These are phyloP conservation scores for Taiozyma onychis DNA, from an alignment of 1,139 yeast species.

Conservation along the genomic window DNA sequence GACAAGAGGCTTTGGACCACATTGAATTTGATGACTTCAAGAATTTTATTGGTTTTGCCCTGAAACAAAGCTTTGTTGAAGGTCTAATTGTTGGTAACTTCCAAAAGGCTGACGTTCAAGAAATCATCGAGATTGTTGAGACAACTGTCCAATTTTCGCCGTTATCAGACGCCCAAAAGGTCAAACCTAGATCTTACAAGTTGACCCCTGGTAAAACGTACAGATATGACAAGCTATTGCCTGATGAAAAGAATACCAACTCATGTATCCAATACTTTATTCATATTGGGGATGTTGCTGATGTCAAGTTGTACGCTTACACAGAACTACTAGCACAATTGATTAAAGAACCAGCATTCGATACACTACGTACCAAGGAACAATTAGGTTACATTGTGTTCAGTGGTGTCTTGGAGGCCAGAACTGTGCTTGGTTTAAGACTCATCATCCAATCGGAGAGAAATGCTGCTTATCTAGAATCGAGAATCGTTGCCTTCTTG, in stretches of 20 bases:
- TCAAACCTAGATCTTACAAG: conserved; percentile 44
- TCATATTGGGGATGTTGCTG: conserved; percentile 52
- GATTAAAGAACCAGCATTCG: conserved; percentile 81
- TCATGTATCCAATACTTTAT: conserved; percentile 78
- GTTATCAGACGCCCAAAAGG: conserved; percentile 29
- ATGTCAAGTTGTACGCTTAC: conserved; percentile 35
- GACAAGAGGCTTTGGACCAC: conserved; percentile 43
- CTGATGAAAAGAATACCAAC: conserved; percentile 71
- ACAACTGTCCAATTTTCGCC: conserved; percentile 29
- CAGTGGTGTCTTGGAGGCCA: conserved; percentile 60
- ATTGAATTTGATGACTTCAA: conserved; percentile 47
- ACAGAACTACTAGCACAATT: conserved; percentile 68
- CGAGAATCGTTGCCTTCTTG: conserved; percentile 69
- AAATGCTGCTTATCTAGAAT: conserved; percentile 66
- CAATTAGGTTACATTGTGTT: conserved; percentile 90
- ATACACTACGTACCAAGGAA: conserved; percentile 85
- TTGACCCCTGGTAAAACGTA: conserved; percentile 39
- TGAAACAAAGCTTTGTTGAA: conserved; percentile 49
- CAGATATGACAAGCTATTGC: conserved; percentile 47
- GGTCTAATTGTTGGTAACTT: conserved; percentile 78
- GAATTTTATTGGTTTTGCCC: conserved; percentile 42
- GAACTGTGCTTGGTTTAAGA: conserved; percentile 74
- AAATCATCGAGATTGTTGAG: conserved; percentile 38
- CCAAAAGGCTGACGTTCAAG: conserved; percentile 46
- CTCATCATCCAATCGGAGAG: conserved; percentile 85